Evolutionary conservation across 108 stramenopile species (phyloP).

Genomic region (Stephanodiscus minutulus): DNA sequence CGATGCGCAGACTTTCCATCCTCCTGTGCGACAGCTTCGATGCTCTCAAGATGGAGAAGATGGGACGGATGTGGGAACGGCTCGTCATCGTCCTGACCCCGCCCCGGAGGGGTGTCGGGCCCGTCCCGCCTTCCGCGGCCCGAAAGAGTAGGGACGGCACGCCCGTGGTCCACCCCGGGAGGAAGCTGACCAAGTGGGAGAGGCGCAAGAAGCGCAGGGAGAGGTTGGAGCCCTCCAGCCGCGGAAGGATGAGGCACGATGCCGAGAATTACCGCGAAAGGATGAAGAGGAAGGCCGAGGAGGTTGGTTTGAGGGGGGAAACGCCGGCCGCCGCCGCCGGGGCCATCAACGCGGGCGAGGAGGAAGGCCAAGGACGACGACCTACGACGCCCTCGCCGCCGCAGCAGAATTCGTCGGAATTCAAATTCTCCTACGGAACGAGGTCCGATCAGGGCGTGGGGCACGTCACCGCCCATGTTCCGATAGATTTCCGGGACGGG

Average conservation of each 20-base stretch:
- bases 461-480: slow-evolving; percentile 66
- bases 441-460: slow-evolving; percentile 46
- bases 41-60: slow-evolving; percentile 67
- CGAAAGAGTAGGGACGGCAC: slow-evolving; percentile 1
- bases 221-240: slow-evolving; percentile 9
- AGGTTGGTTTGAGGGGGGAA: not conserved
- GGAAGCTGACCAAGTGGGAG: slow-evolving; percentile 61
- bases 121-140: not conserved
- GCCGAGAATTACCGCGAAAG: slow-evolving; percentile 4
- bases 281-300: not conserved
- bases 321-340: not conserved
- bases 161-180: slow-evolving; percentile 21
- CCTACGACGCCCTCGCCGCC: slow-evolving; percentile 5
- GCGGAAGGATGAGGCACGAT: slow-evolving; percentile 20
- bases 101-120: slow-evolving; percentile 16
- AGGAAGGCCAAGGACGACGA: not conserved
- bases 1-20: slow-evolving; percentile 77
- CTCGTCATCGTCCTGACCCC: slow-evolving; percentile 61
- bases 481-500: slow-evolving; percentile 76
- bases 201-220: slow-evolving; percentile 52
- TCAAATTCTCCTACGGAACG: slow-evolving; percentile 74
- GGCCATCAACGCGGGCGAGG: not conserved
- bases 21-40: slow-evolving; percentile 82
- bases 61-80: slow-evolving; percentile 80
- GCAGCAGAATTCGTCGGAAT: slow-evolving; percentile 39